Evolutionary conservation across 352 stramenopile genomes (phyloP), one percentile per base, ranked within the genome.

Genomic region (Phytophthora aleatoria): DNA sequence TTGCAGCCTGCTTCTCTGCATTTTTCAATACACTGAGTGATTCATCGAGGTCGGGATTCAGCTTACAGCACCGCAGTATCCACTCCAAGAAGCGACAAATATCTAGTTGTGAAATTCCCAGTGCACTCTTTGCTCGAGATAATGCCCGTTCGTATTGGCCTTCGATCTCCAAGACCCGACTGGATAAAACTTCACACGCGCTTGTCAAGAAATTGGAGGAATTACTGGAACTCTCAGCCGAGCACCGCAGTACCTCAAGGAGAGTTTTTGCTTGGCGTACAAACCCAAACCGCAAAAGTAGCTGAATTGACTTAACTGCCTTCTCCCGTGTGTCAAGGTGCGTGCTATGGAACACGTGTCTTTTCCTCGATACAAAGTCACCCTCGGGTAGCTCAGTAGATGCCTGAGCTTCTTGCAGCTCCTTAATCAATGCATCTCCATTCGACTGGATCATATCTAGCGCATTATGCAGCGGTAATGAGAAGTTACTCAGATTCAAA

Each of bases 191-290:
- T n/a, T 68, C 45, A 52, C 58, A 78, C 16, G 64, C 33, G 5
- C 45, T 50, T 13, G 11, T 26, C 28, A 38, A 13, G 20, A 69
- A 27, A 50, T 12, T 57, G 12, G 49, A 30, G 26, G 24, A 5
- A 27, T 7, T 27, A 50, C 13, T 54, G 30, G 47, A 44, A 5
- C 38, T 50, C 0, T 56, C 28, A 15, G 28, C 7, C 13, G 67
- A 67, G 24, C 73, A 52, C 7, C 45, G 52, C 30, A 86, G 38
- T 38, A 82, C 78, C 11, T 80, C 69, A 3, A 91, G 54, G 35
- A 84, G 71, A 5, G 61, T 69, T 61, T 92, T 90, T 26, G 65
- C 83, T 55, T 92, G 79, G 0, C 76, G 76, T 16, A 85, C 44
- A 57, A 78, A 92, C 0, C 84, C 84, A 43, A 84, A 83, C 1